Conservation (phyloP, 2,329 filamentous ascomycete genomes). For the Scedosporium boydii region DNA sequence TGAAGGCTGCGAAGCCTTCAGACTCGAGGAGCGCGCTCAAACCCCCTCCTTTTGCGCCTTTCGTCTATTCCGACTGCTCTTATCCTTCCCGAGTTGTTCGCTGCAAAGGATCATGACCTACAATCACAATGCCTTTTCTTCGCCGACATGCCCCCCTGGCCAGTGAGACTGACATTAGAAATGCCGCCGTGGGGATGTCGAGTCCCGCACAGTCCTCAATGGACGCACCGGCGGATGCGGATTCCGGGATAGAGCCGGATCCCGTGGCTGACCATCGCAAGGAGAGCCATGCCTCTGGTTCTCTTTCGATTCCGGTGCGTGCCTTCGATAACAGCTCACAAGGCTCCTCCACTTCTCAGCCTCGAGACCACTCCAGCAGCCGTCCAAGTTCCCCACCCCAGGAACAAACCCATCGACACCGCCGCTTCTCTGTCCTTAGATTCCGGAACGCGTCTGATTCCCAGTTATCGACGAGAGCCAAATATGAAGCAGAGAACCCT, state of each 20-base stretch:
- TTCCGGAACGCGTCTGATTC: conserved; percentile 91
- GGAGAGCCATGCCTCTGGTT: not conserved
- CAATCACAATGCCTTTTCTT: conserved; percentile 47
- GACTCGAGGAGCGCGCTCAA: not conserved
- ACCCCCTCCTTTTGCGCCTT: not conserved
- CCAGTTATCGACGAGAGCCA: conserved; percentile 69
- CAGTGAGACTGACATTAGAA: conserved; percentile 50
- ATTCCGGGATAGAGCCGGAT: not conserved
- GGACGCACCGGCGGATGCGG: conserved; percentile 8
- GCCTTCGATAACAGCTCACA: conserved; percentile 13
- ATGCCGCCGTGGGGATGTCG: conserved; percentile 12
- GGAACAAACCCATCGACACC: conserved; percentile 46
- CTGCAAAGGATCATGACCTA: conserved; percentile 24
- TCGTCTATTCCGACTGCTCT: not conserved
- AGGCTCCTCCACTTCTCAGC: conserved; percentile 10
- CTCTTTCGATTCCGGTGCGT: not conserved
- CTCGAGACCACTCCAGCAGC: conserved; percentile 5
- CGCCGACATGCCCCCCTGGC: conserved; percentile 51
- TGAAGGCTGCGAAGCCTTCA: not conserved
- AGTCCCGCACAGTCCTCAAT: not conserved
- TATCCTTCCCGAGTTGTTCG: not conserved
- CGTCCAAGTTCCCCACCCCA: conserved; percentile 41
- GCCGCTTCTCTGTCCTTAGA: conserved; percentile 62
- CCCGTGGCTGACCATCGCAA: not conserved
- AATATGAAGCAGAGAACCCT: conserved; percentile 51